Evolutionary conservation across 352 stramenopile species (phyloP), one percentile per base, ranked within the genome.

Genomic region (Globisporangium nagaii): DNA sequence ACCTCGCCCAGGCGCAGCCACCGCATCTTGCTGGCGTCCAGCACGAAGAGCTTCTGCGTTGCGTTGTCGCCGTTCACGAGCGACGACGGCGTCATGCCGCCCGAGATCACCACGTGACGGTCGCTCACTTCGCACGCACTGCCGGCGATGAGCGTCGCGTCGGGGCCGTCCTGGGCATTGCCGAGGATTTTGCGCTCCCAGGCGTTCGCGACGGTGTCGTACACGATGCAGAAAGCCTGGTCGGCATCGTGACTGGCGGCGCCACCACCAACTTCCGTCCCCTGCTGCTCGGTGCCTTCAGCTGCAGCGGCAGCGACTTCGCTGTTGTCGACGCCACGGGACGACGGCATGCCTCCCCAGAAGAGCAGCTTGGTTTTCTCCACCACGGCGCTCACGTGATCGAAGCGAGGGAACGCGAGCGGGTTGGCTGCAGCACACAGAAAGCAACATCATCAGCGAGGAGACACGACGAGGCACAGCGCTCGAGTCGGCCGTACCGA

Each of bases 331-430:
- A 49, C 47, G 17, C 36, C 54, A 8, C 70, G 60, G 2, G 83
- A 51, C n/a, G 79, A 74, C 17, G 66, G 49, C 61, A 90, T 71
- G 4, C 79, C 82, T 42, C 79, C 82, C 61, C 67, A 83, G 46
- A 92, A 74, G 1, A 74, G 56, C 45, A 93, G 64, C 37, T 79
- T 74, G 7, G 70, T 80, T 27, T 60, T 59, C 3, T 68, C 58
- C 15, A 88, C 56, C 28, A 83, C 70, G 22, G 63, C 67, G 28
- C 66, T 75, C 56, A 88, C 49, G 58, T 93, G 79, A 43, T 90
- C 79, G 40, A 88, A 90, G 30, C 68, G 66, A 50, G 56, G 30
- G 17, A 60, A 54, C 28, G 32, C 39, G n/a, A 53, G 39, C 15
- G 49, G 27, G n/a, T 48, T 61, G 20, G 64, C 66, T 74, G 15